phyloP scores from a whole-genome alignment of 1,284 basidiomycete genomes.

The Phenoliferia sp. region DNA sequence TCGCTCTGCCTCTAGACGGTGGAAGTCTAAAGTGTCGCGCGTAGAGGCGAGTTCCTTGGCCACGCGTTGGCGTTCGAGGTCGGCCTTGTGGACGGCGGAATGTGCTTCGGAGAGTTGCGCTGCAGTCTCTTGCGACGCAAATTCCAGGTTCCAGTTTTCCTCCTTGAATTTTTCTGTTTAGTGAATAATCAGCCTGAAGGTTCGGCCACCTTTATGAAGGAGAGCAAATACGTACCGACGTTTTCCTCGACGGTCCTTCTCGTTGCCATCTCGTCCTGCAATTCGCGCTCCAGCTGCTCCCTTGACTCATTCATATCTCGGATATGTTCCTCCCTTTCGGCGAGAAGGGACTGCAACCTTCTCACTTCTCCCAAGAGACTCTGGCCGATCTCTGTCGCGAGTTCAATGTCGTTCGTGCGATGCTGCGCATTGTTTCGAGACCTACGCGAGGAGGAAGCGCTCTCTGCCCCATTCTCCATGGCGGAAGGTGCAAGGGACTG shows the following conservation, averaged over 20 bases:
- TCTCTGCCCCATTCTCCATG: neutral
- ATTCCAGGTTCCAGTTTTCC: conserved; percentile 98
- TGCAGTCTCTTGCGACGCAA: conserved; percentile 80
- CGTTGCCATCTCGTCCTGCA: conserved; percentile 53
- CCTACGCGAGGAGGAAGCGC: conserved; percentile 39
- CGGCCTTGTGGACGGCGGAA: conserved; percentile 61
- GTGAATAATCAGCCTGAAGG: conserved; percentile 38
- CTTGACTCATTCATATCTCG: conserved; percentile 82
- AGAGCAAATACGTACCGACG: conserved; percentile 53
- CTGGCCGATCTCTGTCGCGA: conserved; percentile 92
- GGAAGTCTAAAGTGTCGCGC: conserved; percentile 72
- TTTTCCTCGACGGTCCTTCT: conserved; percentile 68
- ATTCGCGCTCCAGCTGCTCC: conserved; percentile 66
- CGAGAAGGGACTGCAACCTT: conserved; percentile 76
- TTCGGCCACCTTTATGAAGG: neutral
- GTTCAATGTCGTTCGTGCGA: conserved; percentile 57
- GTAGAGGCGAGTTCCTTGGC: conserved; percentile 66
- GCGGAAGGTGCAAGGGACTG: neutral
- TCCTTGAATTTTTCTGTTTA: conserved; percentile 76
- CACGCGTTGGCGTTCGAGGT: conserved; percentile 76
- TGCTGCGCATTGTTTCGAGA: conserved; percentile 46
- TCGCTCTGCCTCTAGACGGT: conserved; percentile 80
- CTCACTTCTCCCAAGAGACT: conserved; percentile 82
- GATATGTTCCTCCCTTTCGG: conserved; percentile 80
- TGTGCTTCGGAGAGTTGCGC: conserved; percentile 65